Conservation (phyloP, 1,284 basidiomycete species). For the Tilletiopsis washingtonensis region DNA sequence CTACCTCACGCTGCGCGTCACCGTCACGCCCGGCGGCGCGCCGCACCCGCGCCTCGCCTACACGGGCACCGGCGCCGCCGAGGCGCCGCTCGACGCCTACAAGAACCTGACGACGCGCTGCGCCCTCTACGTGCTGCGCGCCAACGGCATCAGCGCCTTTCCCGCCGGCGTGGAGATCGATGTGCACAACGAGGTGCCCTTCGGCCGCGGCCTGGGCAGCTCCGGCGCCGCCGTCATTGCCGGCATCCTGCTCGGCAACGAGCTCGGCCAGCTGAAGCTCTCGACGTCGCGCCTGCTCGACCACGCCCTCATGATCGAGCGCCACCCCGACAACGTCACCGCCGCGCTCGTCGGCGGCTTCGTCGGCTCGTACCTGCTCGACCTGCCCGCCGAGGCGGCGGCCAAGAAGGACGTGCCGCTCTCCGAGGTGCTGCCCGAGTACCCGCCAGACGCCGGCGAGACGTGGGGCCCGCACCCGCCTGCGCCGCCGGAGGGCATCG, state of each 20-base stretch:
- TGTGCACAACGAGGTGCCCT: slow-evolving; percentile 88
- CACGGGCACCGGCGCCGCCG: slow-evolving; percentile 76
- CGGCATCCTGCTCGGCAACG: slow-evolving; percentile 80
- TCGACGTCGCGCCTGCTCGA: slow-evolving; percentile 71
- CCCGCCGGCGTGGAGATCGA: slow-evolving; percentile 59
- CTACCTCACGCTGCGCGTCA: slow-evolving; percentile 68
- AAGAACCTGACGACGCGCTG: slow-evolving; percentile 97
- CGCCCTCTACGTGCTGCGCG: slow-evolving; percentile 90
- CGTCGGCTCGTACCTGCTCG: slow-evolving; percentile 91
- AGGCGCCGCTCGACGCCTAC: slow-evolving; percentile 89
- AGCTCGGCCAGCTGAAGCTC: slow-evolving; percentile 68
- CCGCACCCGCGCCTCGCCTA: slow-evolving; percentile 62
- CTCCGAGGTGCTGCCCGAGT: slow-evolving; percentile 93
- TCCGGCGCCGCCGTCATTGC: slow-evolving; percentile 97
- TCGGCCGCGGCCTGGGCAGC: slow-evolving; percentile 91
- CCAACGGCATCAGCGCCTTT: slow-evolving; percentile 66
- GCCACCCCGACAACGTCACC: slow-evolving; percentile 98
- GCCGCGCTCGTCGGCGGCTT: slow-evolving; percentile 95
- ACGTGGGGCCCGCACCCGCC: slow-evolving; percentile 86
- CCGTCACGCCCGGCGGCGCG: slow-evolving; percentile 13
- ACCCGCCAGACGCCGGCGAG: slow-evolving; percentile 81
- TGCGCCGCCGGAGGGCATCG: slow-evolving; percentile 77
- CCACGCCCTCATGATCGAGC: slow-evolving; percentile 97
- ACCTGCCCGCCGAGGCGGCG: slow-evolving; percentile 54
- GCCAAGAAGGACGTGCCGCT: slow-evolving; percentile 83